These are phyloP conservation scores for Rhazya stricta DNA, from an alignment of 257 asterid genomes.

Conservation along the genomic window DNA sequence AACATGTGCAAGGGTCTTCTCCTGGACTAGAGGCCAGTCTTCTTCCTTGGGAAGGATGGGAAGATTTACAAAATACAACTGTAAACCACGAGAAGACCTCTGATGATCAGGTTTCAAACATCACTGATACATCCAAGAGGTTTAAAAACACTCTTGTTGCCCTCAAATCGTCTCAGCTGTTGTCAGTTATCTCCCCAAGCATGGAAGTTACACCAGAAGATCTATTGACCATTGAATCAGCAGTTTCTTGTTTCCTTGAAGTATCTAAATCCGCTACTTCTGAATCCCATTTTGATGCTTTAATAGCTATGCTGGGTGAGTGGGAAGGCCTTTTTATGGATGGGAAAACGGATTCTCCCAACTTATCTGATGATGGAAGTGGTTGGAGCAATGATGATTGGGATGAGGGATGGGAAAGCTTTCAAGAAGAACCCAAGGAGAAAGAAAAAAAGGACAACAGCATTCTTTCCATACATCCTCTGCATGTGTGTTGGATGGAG, in stretches of 20 bases:
- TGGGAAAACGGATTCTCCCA: constrained; percentile 31
- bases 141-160: constrained; percentile 71
- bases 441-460: constrained; percentile 37
- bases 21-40: constrained; percentile 33
- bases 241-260: constrained; percentile 69
- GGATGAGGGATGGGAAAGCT: constrained; percentile 99
- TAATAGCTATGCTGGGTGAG: constrained; percentile 64
- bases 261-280: constrained; percentile 51
- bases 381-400: constrained; percentile 81
- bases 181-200: constrained; percentile 56
- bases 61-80: constrained; percentile 37
- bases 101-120: constrained; percentile 29
- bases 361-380: constrained; percentile 40
- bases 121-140: constrained; percentile 40
- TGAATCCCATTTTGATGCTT: constrained; percentile 41
- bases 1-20: constrained; percentile 32
- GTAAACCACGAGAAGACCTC: constrained; percentile 26
- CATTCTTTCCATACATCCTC: constrained; percentile 48
- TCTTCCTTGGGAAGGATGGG: constrained; percentile 94
- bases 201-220: constrained; percentile 65
- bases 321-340: constrained; percentile 73
- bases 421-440: constrained; percentile 65
- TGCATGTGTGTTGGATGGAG: constrained; percentile 73
- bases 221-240: constrained; percentile 58
- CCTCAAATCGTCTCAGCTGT: constrained; percentile 75